Evolutionary conservation across 2,329 filamentous ascomycete genomes (phyloP), one percentile per base, ranked within the genome.

Genomic region (Setomelanomma holmii): DNA sequence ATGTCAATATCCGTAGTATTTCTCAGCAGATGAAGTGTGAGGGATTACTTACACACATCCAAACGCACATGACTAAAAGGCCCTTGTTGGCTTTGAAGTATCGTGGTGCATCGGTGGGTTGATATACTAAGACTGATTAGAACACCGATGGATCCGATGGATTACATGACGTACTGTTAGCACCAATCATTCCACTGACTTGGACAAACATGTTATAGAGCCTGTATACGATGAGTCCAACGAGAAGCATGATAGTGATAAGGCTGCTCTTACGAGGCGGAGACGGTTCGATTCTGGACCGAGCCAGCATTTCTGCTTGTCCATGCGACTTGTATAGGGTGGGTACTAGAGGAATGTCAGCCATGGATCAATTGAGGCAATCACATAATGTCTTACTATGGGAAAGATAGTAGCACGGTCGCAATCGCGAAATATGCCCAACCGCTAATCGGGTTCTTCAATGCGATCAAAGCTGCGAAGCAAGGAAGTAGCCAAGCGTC

Each of bases 201-300:
- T 68, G 65, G 4, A 69, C 65, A 35, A 61, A 59, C 61, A 67
- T 67, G 53, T 87, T 88, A 68, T 87, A 87, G 3, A 30, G 17
- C 84, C 66, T 0, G 83, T 6, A 83, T 81, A 62, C 87, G 88
- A 42, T 82, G 78, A 14, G 82, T 84, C 1, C 79, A 84, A 66
- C 84, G 80, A 0, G 79, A 83, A 1, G 86, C 84, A 1, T 80
- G 77, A 40, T 82, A 79, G 0, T 79, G 75, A 49, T 82, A 79
- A 0, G 77, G 36, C 5, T 36, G 38, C 2, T 10, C 27, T 39
- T 35, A 35, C 24, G 47, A 50, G 20, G 51, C 51, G 11, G 51
- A 54, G 4, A 54, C 47, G 10, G 51, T 54, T 33, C 51, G 46
- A 10, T 50, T 50, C n/a, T 50, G 51, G 11, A 54, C 51, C 19